phyloP scores from a whole-genome alignment of 2,329 filamentous ascomycete species.

The Aspergillus caelatus region DNA sequence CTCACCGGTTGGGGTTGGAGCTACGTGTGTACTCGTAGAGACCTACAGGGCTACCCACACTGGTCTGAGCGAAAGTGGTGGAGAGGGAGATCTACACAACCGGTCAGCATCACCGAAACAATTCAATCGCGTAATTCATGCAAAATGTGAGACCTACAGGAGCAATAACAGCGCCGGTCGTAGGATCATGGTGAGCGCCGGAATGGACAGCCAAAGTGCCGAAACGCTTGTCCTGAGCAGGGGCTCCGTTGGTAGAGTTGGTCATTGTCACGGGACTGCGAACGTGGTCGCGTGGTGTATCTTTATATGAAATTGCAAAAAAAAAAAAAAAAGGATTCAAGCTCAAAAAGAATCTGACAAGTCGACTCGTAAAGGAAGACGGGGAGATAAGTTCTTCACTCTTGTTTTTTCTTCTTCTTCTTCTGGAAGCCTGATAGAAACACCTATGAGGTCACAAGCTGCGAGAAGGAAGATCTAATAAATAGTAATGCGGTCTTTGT shows the following conservation, averaged over 20 bases:
- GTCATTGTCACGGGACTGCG: conserved; percentile 25
- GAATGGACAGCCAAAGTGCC: conserved; percentile 95
- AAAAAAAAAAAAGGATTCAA: neutral
- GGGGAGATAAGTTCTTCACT: neutral
- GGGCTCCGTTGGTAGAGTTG: conserved; percentile 44
- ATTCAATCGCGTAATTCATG: conserved; percentile 5
- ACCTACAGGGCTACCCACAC: conserved; percentile 84
- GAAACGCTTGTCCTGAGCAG: conserved; percentile 77
- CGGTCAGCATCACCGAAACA: conserved; percentile 13
- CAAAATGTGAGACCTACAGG: conserved; percentile 52
- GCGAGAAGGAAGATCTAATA: conserved; percentile 1
- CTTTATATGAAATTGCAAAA: neutral
- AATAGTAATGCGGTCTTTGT: conserved; percentile 2
- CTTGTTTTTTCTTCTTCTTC: neutral
- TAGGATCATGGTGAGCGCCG: conserved; percentile 84
- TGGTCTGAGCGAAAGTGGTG: conserved; percentile 91
- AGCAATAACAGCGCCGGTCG: conserved; percentile 93
- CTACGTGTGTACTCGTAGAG: conserved; percentile 91
- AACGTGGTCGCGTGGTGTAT: neutral
- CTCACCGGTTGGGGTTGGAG: conserved; percentile 81
- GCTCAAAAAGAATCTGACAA: conserved; percentile 12
- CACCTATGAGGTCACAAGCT: conserved; percentile 4
- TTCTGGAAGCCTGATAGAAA: neutral
- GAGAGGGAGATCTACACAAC: conserved; percentile 77
- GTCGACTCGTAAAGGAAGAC: neutral